Percentiles rank a stretch among this genome's conserved stretches.
These are phyloP conservation scores for Lenzites betulinus DNA, from an alignment of 768 basidiomycete genomes.

Conservation along the genomic window DNA sequence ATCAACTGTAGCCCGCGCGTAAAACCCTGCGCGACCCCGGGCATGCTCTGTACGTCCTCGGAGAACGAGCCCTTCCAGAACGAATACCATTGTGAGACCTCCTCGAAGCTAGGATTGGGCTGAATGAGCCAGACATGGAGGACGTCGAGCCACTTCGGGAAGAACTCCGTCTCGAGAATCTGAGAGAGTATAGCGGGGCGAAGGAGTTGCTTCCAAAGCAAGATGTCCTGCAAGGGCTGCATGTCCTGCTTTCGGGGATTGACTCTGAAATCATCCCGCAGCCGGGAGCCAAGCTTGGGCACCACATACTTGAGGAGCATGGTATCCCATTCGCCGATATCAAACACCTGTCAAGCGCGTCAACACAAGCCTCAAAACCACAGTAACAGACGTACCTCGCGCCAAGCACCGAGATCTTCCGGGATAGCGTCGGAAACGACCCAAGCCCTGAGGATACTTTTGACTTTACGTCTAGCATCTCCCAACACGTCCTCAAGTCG, in stretches of 20 bases:
- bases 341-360: constrained; percentile 60
- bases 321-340: constrained; percentile 83
- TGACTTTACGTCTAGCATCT: constrained; percentile 85
- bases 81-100: constrained; percentile 91
- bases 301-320: constrained; percentile 89
- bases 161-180: constrained; percentile 88
- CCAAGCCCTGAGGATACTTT: constrained; percentile 79
- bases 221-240: constrained; percentile 72
- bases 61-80: constrained; percentile 87
- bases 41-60: constrained; percentile 62
- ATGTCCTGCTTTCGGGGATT: constrained; percentile 92
- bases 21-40: constrained; percentile 77
- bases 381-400: constrained; percentile 59
- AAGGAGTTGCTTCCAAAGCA: constrained; percentile 76
- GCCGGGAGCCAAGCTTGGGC: constrained; percentile 81
- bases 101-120: constrained; percentile 83
- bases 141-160: constrained; percentile 95
- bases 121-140: constrained; percentile 93
- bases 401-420: constrained; percentile 78
- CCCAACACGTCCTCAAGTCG: constrained; percentile 83
- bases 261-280: constrained; percentile 86
- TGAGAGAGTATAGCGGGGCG: constrained; percentile 79
- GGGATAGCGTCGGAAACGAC: constrained; percentile 69
- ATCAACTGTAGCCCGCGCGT: constrained; percentile 88
- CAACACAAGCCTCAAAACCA: neutral